Evolutionary conservation across 495 filamentous ascomycete species (phyloP), one percentile per base, ranked within the genome.

Genomic region (Pyrenula massariospora): DNA sequence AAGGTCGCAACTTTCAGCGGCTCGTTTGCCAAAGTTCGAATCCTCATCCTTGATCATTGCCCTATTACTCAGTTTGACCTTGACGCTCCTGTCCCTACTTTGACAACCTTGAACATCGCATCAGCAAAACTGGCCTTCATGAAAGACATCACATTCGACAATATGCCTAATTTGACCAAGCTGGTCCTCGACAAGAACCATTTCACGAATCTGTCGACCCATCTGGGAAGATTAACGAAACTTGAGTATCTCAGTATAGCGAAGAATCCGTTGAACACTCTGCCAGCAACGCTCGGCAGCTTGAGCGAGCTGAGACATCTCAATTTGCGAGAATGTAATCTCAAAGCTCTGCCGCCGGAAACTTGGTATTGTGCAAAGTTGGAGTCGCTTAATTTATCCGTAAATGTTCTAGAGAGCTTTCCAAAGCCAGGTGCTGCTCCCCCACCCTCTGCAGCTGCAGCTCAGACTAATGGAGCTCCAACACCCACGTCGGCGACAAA

Each of bases 181-280:
- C 79, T 99, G 21, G 82, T 91, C 47, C 76, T 99, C 20, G 92
- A 96, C 67, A 90, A 89, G 64, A 99, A 99, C 61, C 93, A 96
- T 67, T 91, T 97, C 59, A 88, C 91, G 2, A 91, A 89, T 1
- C 74, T 97, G 25, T 91, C 91, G 0, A 75, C 77, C 53, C 84
- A 91, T 53, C 86, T 97, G 58, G 90, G 91, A 24, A 89, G 86
- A 59, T 74, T 99, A 31, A 80, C 81, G 57, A 87, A 80, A 58
- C 76, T 99, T 24, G 91, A 97, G 59, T 82, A 93, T 71, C 84
- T 99, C 63, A 96, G 91, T 68, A 88, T 96, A 58, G 89, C 89
- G 31, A 87, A 89, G 63, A 99, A 99, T 61, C 82, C 86, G 0
- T 79, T 99, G 2, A 84, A 81, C 54, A 83, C 86, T 52, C 73